Percentiles rank a stretch among this genome's conserved stretches.
Conservation (phyloP, 2,329 filamentous ascomycete genomes). For the Claviceps monticola region DNA sequence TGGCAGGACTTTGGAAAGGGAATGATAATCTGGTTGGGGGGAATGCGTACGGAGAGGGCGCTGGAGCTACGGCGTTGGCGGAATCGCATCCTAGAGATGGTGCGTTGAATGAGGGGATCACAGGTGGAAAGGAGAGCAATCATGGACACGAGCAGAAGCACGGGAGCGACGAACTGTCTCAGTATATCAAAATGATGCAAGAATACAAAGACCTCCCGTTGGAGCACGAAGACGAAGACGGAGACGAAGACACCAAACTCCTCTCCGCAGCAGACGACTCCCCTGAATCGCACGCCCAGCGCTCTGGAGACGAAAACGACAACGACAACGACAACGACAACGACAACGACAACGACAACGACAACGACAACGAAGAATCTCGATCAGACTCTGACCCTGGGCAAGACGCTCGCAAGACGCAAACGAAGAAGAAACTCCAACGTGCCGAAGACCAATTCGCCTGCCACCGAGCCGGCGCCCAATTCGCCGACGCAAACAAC, state of each 20-base stretch:
- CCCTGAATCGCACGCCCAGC: no score
- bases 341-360: not conserved
- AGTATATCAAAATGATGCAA: constrained; percentile 49
- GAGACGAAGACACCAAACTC: constrained; percentile 22
- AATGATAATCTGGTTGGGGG: constrained; percentile 16
- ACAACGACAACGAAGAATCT: constrained; percentile 2
- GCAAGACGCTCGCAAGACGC: not conserved
- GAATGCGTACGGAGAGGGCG: constrained; percentile 4
- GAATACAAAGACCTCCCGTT: constrained; percentile 45
- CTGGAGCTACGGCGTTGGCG: constrained; percentile 6
- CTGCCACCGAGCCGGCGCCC: constrained; percentile 39
- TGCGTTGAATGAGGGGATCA: not conserved
- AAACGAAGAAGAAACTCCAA: constrained; percentile 13
- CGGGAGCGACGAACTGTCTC: constrained; percentile 42
- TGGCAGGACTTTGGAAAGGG: constrained; percentile 23
- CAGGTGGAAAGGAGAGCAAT: not conserved
- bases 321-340: not conserved
- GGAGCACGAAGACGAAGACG: constrained; percentile 33
- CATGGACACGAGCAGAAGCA: rapidly evolving
- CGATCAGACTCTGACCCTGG: not conserved
- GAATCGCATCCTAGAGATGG: constrained; percentile 13
- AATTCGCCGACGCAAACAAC: constrained; percentile 32
- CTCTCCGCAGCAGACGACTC: not conserved
- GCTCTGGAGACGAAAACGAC: not conserved
- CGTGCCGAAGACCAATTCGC: constrained; percentile 35